Base-by-base conservation (phyloP, 208 protist species). In the Vickermania spadyakhi region DNA sequence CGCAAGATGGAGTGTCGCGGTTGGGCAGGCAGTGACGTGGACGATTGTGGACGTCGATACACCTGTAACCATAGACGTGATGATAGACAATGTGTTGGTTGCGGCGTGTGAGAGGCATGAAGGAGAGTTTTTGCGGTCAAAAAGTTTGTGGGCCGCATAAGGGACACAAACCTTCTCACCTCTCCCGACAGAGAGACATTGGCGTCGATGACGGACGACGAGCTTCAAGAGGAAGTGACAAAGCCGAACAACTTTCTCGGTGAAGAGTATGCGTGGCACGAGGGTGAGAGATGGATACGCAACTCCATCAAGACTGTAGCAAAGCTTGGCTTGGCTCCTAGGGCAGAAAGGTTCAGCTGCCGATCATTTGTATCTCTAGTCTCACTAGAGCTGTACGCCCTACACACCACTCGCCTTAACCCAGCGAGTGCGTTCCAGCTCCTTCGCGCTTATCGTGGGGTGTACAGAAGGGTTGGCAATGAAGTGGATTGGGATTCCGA, bases 81-180 rank as follows among this genome's bases (percentile, higher is more conserved):
- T 55, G 51, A 55, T 55, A 55, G 51, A 55, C 51, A 55, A 55
- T 23, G 26, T 55, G n/a, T 55, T 55, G 51, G 13, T 55, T 13
- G 51, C 51, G 13, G 51, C 51, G 13, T 7, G 26, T 7, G 51
- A 55, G 7, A 23, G 51, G 26, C 51, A 55, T 7, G 51, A 55
- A 27, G 51, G 7, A 22, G 51, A 55, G 7, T 55, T 55, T 23
- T 22, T 55, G 21, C 7, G 13, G 21, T 11, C 21, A 18, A 27
- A 7, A 18, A 7, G 26, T 5, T 55, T 55, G 7, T 55, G 7
- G 21, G 21, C 7, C 51, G 51, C 11, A 55, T 55, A 7, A 7
- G 26, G 51, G 5, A 26, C 5, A 23, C 51, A 27, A 55, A 55
- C 21, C 51, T 55, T 23, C 5, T 55, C 11, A 27, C 51, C 13